Percentiles rank a stretch among this genome's conserved stretches.
phyloP scores from a whole-genome alignment of 306 rosid genomes.

The Mucuna pruriens region DNA sequence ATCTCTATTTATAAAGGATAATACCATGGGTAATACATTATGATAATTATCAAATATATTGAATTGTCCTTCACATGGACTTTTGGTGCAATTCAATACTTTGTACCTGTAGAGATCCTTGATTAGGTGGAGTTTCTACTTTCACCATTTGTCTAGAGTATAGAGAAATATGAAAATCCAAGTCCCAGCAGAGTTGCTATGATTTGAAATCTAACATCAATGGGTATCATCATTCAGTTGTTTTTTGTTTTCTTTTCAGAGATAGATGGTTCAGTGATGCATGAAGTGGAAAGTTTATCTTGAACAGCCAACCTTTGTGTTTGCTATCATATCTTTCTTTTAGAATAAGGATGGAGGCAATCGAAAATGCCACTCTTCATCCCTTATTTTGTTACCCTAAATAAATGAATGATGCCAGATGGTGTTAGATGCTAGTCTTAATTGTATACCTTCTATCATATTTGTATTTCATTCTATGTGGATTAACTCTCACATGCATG shows the following conservation, averaged over 20 bases:
- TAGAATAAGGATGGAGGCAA: constrained; percentile 29
- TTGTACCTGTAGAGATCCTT: neutral
- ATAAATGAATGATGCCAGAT: constrained; percentile 5
- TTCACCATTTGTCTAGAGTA: neutral
- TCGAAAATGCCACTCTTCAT: neutral
- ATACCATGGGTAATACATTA: constrained; percentile 8
- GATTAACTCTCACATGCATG: neutral
- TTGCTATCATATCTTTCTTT: constrained; percentile 5
- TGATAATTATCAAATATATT: neutral
- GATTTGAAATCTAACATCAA: neutral
- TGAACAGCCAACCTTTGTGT: constrained; percentile 15
- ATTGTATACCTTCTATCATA: neutral
- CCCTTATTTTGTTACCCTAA: neutral
- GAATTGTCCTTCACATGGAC: neutral
- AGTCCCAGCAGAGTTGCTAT: neutral
- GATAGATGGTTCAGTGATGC: neutral
- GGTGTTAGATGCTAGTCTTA: constrained; percentile 5
- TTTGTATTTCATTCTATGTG: constrained; percentile 11
- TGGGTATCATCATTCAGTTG: neutral
- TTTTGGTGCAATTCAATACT: neutral
- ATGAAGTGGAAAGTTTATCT: neutral
- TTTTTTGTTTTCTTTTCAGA: neutral
- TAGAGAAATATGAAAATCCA: neutral
- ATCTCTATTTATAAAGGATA: constrained; percentile 6
- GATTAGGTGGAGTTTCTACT: neutral